Conservation (phyloP, 225 moss, liverwort and hornwort genomes). For the Sphagnum contortum region DNA sequence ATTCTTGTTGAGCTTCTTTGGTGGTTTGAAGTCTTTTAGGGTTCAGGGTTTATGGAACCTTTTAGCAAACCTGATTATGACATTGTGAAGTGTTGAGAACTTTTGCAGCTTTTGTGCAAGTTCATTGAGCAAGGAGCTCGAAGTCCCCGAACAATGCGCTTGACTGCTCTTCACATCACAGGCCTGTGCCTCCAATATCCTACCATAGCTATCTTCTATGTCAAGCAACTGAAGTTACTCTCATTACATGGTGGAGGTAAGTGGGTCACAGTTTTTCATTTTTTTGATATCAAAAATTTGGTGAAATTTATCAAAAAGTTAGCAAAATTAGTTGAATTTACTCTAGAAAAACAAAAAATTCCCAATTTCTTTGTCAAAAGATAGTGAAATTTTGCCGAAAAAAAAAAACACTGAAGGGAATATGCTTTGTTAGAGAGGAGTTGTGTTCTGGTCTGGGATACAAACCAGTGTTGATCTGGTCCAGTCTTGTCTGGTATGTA, state of each 20-base stretch:
- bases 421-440: no score
- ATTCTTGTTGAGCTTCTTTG: no score
- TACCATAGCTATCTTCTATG: constrained; percentile 45
- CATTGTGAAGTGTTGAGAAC: constrained; percentile 4
- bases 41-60: background rate
- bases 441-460: no score
- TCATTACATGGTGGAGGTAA: constrained; percentile 72
- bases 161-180: constrained; percentile 61
- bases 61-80: background rate
- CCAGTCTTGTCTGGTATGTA: no score
- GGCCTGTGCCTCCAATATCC: constrained; percentile 80
- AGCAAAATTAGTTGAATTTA: background rate
- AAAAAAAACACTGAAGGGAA: no score
- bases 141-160: constrained; percentile 44
- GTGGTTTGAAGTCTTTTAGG: no score
- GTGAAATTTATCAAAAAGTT: background rate
- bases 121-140: constrained; percentile 59
- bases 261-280: no score
- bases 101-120: constrained; percentile 61
- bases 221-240: constrained; percentile 49
- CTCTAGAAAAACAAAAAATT: background rate
- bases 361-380: no score
- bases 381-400: no score
- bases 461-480: no score
- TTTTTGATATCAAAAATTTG: background rate